These are phyloP conservation scores for Geotrichum europaeum DNA, from an alignment of 1,139 yeast species.

Conservation along the genomic window DNA sequence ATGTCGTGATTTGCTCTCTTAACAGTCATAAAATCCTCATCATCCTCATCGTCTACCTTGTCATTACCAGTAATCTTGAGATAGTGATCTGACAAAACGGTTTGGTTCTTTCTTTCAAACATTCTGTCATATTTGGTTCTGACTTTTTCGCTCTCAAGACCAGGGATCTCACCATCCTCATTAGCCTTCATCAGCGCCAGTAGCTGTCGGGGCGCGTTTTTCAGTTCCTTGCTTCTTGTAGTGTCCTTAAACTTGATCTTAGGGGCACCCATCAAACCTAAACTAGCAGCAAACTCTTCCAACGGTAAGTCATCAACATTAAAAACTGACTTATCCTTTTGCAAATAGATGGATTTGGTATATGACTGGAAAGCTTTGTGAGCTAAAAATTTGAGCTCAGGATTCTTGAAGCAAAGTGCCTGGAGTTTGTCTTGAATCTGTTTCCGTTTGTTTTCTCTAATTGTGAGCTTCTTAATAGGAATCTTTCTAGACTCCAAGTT, in stretches of 20 bases:
- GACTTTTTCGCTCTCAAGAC: slow-evolving; percentile 33
- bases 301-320: slow-evolving; percentile 63
- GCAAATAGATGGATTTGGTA: slow-evolving; percentile 75
- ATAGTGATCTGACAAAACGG: slow-evolving; percentile 84
- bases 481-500: slow-evolving; percentile 59
- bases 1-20: slow-evolving; percentile 71
- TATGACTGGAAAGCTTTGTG: slow-evolving; percentile 95
- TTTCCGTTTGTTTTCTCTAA: slow-evolving; percentile 71
- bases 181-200: slow-evolving; percentile 55
- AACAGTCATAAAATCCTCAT: slow-evolving; percentile 72
- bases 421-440: slow-evolving; percentile 80
- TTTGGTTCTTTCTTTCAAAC: slow-evolving; percentile 94
- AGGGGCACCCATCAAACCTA: slow-evolving; percentile 96
- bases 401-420: slow-evolving; percentile 84
- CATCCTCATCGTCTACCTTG: slow-evolving; percentile 36
- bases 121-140: slow-evolving; percentile 90
- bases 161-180: slow-evolving; percentile 40
- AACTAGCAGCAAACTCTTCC: slow-evolving; percentile 76
- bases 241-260: slow-evolving; percentile 65
- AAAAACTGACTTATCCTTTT: slow-evolving; percentile 74
- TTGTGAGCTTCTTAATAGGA: slow-evolving; percentile 64
- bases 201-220: slow-evolving; percentile 74
- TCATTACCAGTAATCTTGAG: slow-evolving; percentile 45
- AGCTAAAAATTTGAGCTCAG: slow-evolving; percentile 84
- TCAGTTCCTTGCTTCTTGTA: slow-evolving; percentile 56